Evolutionary conservation across 2,329 filamentous ascomycete genomes (phyloP).

Genomic region (Pseudocercospora cruenta): DNA sequence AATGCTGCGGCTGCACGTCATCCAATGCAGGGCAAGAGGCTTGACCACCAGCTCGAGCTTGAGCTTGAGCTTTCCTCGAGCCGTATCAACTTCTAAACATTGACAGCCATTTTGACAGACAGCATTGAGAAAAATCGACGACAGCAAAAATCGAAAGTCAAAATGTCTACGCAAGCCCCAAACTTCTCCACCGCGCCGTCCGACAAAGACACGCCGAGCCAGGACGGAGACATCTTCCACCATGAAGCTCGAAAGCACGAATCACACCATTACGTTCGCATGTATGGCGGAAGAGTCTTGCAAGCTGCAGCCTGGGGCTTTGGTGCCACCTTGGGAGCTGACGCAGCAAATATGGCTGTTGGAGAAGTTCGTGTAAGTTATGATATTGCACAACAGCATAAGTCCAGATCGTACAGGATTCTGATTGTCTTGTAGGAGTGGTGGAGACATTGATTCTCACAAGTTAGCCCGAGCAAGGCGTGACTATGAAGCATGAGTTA

Average conservation of each 20-base stretch:
- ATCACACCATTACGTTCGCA: constrained; percentile 36
- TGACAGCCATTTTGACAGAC: not conserved
- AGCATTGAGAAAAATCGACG: not conserved
- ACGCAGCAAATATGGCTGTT: constrained; percentile 36
- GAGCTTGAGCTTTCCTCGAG: not conserved
- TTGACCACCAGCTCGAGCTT: not conserved
- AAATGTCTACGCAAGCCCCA: constrained; percentile 31
- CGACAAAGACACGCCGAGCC: constrained; percentile 33
- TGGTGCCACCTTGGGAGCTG: constrained; percentile 35
- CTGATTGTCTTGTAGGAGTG: constrained; percentile 15
- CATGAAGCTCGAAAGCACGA: constrained; percentile 35
- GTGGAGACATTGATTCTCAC: constrained; percentile 16
- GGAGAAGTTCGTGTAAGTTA: constrained; percentile 34
- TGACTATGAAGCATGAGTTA: not conserved
- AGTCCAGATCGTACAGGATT: not conserved
- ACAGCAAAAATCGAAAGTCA: not conserved
- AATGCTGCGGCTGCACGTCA: not conserved
- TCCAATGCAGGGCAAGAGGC: not conserved
- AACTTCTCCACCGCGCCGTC: constrained; percentile 28
- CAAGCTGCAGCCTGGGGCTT: constrained; percentile 34
- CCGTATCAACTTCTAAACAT: not conserved
- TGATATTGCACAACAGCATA: no score
- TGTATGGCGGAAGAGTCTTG: constrained; percentile 36
- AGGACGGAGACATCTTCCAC: constrained; percentile 35
- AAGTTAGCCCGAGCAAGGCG: not conserved